Percentiles rank a stretch among this genome's conserved stretches.
These are phyloP conservation scores for Hygrocybe coccinea DNA, from an alignment of 768 basidiomycete species.

Conservation along the genomic window DNA sequence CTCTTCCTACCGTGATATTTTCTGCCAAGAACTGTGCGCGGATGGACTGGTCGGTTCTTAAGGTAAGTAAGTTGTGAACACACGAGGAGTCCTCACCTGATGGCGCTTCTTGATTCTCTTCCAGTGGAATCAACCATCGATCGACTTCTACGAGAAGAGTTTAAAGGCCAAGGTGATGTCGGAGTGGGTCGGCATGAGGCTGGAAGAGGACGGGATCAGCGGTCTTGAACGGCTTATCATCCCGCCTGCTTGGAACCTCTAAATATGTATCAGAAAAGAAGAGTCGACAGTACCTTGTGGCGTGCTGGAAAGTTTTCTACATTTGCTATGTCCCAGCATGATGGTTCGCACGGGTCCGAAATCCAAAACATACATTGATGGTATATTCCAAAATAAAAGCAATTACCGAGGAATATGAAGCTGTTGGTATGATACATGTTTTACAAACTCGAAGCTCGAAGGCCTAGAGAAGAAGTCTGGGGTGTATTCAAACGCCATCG, in stretches of 20 bases:
- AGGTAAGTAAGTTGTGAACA: conserved; percentile 46
- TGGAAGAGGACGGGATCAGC: conserved; percentile 64
- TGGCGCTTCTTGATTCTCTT: not conserved
- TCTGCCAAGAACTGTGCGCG: conserved; percentile 58
- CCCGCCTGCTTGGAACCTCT: not conserved
- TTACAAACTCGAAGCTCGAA: too few relatives aligned
- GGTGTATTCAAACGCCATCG: conserved; percentile 60
- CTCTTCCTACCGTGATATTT: not conserved
- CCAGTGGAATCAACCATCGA: conserved; percentile 91
- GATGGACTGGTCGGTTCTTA: conserved; percentile 77
- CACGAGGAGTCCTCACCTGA: not conserved
- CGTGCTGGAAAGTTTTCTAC: not conserved
- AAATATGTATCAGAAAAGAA: not conserved
- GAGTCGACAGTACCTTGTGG: not conserved
- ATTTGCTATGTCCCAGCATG: not conserved
- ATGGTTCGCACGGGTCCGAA: not conserved
- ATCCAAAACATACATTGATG: not conserved
- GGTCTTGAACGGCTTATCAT: conserved; percentile 47
- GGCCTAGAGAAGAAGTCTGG: not conserved
- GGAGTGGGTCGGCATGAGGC: conserved; percentile 88
- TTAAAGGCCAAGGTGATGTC: conserved; percentile 73
- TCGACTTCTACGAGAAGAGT: conserved; percentile 85
- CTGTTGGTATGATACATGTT: too few relatives aligned
- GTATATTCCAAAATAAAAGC: not conserved
- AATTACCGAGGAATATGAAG: too few relatives aligned